A percentile compares a stretch with the other conserved stretches of the same genome.
phyloP scores from a whole-genome alignment of 192 early-diverging fungal species.

The Podochytrium sp. region DNA sequence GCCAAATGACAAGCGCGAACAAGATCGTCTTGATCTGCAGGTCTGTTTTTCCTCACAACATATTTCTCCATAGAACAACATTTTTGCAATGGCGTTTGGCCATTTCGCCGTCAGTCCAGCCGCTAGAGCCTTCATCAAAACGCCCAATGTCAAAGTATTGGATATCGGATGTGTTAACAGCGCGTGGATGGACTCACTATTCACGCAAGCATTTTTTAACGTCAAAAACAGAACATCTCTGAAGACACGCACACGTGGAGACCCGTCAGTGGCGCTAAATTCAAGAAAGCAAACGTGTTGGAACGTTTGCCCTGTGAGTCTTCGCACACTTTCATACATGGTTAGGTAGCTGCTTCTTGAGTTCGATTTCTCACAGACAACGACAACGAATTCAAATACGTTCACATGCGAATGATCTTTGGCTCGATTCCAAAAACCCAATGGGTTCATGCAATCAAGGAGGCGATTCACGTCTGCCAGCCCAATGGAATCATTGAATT shows the following conservation, averaged over 20 bases:
- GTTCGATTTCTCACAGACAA: not conserved
- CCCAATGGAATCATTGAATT: slow-evolving; percentile 55
- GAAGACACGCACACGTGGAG: not conserved
- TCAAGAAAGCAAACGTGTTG: slow-evolving; percentile 19
- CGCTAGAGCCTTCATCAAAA: not conserved
- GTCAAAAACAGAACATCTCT: slow-evolving; percentile 3
- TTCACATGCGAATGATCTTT: slow-evolving; percentile 48
- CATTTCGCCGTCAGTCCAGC: not conserved
- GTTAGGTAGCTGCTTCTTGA: too few relatives aligned
- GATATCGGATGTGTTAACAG: slow-evolving; percentile 26
- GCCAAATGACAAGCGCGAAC: slow-evolving; percentile 6
- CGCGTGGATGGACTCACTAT: not conserved
- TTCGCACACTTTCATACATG: not conserved
- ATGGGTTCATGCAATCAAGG: slow-evolving; percentile 49
- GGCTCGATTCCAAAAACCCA: slow-evolving; percentile 37
- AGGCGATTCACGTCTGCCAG: slow-evolving; percentile 54
- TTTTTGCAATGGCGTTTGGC: not conserved
- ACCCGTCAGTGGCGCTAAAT: not conserved
- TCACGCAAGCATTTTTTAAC: not conserved
- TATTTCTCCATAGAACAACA: not conserved
- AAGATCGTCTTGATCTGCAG: slow-evolving; percentile 14
- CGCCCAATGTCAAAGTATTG: not conserved
- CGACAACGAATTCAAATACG: slow-evolving; percentile 57
- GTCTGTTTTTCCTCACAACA: not conserved
- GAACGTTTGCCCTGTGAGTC: slow-evolving; percentile 17